phyloP scores from a whole-genome alignment of 129 eudicot species.

The Artemisia annua region DNA sequence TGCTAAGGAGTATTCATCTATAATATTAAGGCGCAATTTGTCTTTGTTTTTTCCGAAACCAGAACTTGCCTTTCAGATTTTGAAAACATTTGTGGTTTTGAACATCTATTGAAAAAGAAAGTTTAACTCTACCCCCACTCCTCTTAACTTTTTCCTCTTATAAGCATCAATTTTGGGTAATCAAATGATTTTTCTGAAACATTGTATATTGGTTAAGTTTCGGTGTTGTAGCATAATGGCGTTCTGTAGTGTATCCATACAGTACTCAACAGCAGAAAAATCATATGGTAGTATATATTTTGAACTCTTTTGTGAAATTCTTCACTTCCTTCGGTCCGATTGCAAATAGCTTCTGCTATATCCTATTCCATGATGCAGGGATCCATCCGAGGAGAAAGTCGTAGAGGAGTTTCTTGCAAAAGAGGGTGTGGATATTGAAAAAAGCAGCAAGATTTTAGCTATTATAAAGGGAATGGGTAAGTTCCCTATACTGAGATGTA shows the following conservation, averaged over 20 bases:
- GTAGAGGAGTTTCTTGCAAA: slow-evolving; percentile 72
- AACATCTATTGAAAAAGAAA: no score
- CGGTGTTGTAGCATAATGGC: no score
- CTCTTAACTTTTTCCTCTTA: no score
- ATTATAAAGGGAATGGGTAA: slow-evolving; percentile 88
- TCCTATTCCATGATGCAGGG: slow-evolving; percentile 36
- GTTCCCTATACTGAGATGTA: slow-evolving; percentile 18
- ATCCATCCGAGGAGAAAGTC: slow-evolving; percentile 74
- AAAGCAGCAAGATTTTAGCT: slow-evolving; percentile 50
- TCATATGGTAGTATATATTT: neutral
- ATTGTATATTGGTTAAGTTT: no score
- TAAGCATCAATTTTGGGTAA: no score
- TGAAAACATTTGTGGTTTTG: no score
- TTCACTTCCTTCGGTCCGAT: neutral
- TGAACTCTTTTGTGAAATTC: neutral
- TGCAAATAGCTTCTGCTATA: slow-evolving; percentile 12
- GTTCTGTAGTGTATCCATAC: no score
- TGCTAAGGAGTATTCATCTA: neutral
- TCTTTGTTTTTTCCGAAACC: no score
- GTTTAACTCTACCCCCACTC: no score
- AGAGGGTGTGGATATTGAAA: slow-evolving; percentile 66
- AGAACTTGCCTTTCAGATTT: no score
- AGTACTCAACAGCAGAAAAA: no score
- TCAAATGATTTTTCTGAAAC: no score
- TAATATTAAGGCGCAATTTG: neutral